Conservation (phyloP, 192 early-diverging fungal genomes). For the Backusella mclennaniae region DNA sequence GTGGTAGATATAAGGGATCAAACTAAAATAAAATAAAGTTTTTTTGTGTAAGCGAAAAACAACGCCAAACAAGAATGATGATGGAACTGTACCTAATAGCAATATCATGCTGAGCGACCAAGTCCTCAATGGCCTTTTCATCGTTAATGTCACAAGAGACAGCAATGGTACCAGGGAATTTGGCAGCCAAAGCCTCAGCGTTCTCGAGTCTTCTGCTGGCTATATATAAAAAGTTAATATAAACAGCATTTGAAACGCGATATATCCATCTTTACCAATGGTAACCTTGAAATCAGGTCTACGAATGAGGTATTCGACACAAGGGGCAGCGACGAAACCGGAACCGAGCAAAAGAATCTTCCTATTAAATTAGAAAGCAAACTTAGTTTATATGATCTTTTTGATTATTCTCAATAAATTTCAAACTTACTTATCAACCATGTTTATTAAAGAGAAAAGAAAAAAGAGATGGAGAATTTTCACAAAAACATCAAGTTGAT, state of each 20-base stretch:
- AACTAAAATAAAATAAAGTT: conserved; percentile 39
- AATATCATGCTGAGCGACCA: conserved; percentile 83
- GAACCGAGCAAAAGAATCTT: conserved; percentile 95
- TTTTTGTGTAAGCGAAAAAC: conserved; percentile 3
- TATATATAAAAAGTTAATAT: conserved; percentile 22
- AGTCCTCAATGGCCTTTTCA: conserved; percentile 66
- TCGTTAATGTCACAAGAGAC: conserved; percentile 80
- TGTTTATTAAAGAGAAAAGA: background rate
- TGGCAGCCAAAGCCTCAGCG: conserved; percentile 66
- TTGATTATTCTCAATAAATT: background rate
- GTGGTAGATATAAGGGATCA: conserved; percentile 91
- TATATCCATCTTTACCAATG: conserved; percentile 52
- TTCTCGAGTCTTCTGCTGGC: conserved; percentile 76
- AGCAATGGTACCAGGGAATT: conserved; percentile 61
- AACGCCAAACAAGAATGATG: background rate
- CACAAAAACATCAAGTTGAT: conserved; percentile 1
- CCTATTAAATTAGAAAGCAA: conserved; percentile 32
- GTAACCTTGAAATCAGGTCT: conserved; percentile 87
- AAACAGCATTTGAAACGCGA: background rate
- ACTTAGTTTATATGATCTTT: background rate
- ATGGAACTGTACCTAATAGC: conserved; percentile 65
- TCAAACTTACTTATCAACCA: conserved; percentile 13
- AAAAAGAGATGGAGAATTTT: background rate
- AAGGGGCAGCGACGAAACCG: conserved; percentile 96
- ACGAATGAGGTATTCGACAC: conserved; percentile 89